These are phyloP conservation scores for Rosa rugosa DNA, from an alignment of 306 rosid genomes.

Conservation along the genomic window DNA sequence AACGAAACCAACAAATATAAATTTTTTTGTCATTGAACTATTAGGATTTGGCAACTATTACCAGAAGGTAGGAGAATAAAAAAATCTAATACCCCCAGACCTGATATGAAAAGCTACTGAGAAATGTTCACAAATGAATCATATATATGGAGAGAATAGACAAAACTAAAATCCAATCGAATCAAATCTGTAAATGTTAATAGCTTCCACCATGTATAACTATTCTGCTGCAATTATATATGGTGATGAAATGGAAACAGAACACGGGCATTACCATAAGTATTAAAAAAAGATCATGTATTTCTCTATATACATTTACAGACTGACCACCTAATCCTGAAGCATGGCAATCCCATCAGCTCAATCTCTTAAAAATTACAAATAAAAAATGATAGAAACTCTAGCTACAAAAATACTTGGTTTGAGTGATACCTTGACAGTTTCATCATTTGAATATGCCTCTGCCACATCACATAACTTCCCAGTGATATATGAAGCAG, in stretches of 20 bases:
- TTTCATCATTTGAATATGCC: slow-evolving; percentile 89
- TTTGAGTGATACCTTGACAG: slow-evolving; percentile 65
- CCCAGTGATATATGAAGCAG: slow-evolving; percentile 78
- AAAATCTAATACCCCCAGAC: background rate
- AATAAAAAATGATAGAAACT: background rate
- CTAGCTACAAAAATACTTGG: background rate
- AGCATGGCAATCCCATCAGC: background rate
- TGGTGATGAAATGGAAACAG: background rate
- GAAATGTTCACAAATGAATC: background rate
- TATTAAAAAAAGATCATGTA: background rate
- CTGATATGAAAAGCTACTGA: background rate
- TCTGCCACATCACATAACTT: slow-evolving; percentile 92
- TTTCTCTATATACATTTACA: background rate
- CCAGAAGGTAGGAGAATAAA: background rate
- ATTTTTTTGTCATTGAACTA: background rate
- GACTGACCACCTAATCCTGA: background rate
- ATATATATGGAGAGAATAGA: background rate
- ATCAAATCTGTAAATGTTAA: background rate
- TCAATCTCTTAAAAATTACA: background rate
- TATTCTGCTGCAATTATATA: background rate
- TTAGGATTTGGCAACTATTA: background rate
- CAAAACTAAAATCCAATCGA: background rate
- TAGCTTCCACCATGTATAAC: background rate
- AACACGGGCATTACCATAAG: background rate
- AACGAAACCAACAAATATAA: background rate